Conservation (phyloP, 768 basidiomycete species). For the Termitomyces sp. region DNA sequence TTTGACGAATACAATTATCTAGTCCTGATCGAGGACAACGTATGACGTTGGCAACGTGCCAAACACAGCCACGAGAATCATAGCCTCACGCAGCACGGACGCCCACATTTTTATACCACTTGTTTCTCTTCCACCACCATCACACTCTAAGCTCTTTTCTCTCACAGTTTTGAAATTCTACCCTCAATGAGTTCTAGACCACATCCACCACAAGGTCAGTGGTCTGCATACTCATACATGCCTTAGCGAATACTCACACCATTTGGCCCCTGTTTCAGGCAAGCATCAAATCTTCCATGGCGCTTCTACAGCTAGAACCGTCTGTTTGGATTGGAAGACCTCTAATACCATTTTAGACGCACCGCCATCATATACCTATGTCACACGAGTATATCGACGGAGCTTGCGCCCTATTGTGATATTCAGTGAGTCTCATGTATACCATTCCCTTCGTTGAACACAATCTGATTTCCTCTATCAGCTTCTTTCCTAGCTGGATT, state of each 20-base stretch:
- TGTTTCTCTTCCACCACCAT: slow-evolving; percentile 9
- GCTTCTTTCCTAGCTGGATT: slow-evolving; percentile 42
- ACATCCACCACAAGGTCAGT: slow-evolving; percentile 36
- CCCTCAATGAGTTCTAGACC: slow-evolving; percentile 29
- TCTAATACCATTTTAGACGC: slow-evolving; percentile 25
- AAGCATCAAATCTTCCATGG: slow-evolving; percentile 4
- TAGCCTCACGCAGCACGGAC: background rate
- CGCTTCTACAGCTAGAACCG: background rate
- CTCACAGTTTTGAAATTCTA: slow-evolving; percentile 1
- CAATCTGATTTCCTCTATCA: slow-evolving; percentile 9
- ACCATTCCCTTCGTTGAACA: background rate
- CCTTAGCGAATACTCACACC: background rate
- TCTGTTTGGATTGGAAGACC: background rate
- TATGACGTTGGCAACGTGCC: background rate
- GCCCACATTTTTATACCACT: background rate
- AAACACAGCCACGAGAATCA: slow-evolving; percentile 1
- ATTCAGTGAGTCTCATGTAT: slow-evolving; percentile 22
- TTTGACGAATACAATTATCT: background rate
- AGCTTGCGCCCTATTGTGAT: slow-evolving; percentile 61
- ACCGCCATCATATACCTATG: slow-evolving; percentile 56
- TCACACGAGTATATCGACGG: slow-evolving; percentile 45
- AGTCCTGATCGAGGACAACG: background rate
- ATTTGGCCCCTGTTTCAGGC: slow-evolving; percentile 12
- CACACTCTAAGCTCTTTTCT: slow-evolving; percentile 1
- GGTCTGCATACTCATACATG: background rate